Evolutionary conservation across 768 basidiomycete species (phyloP).

Genomic region (Brasilioporus rufonigricans): DNA sequence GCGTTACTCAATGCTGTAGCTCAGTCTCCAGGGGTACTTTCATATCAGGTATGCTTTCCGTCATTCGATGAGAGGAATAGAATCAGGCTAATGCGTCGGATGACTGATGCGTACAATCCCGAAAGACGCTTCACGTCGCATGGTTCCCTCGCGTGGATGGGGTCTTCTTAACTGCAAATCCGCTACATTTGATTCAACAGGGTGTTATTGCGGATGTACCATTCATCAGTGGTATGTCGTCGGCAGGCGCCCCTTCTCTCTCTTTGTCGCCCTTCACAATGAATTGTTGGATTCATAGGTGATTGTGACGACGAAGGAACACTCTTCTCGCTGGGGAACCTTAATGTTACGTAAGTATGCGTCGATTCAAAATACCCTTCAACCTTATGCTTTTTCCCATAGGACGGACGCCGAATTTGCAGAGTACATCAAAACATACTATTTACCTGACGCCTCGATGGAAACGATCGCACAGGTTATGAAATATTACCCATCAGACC

Average conservation of each 20-base stretch:
- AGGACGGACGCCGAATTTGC: neutral
- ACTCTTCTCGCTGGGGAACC: slow-evolving; percentile 29
- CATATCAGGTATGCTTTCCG: neutral
- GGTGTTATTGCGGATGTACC: slow-evolving; percentile 34
- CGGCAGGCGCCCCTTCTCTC: neutral
- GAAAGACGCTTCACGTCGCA: slow-evolving; percentile 1
- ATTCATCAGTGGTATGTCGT: slow-evolving; percentile 8
- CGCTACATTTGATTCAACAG: slow-evolving; percentile 30
- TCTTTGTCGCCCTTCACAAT: slow-evolving; percentile 11
- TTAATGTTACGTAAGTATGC: neutral
- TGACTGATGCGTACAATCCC: neutral
- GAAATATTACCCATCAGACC: slow-evolving; percentile 37
- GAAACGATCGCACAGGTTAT: slow-evolving; percentile 27
- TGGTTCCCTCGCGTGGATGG: slow-evolving; percentile 43
- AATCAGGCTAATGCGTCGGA: neutral
- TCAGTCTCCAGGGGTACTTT: slow-evolving; percentile 25
- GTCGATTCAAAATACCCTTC: too few relatives aligned
- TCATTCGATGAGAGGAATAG: neutral
- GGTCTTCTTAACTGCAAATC: slow-evolving; percentile 34
- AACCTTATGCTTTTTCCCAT: neutral
- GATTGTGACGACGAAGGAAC: slow-evolving; percentile 44
- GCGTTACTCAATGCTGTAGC: slow-evolving; percentile 33
- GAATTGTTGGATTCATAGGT: too few relatives aligned
- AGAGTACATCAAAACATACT: slow-evolving; percentile 2
- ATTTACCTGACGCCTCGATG: slow-evolving; percentile 26